phyloP scores from a whole-genome alignment of 2,329 filamentous ascomycete genomes.

The Neurospora sp. region DNA sequence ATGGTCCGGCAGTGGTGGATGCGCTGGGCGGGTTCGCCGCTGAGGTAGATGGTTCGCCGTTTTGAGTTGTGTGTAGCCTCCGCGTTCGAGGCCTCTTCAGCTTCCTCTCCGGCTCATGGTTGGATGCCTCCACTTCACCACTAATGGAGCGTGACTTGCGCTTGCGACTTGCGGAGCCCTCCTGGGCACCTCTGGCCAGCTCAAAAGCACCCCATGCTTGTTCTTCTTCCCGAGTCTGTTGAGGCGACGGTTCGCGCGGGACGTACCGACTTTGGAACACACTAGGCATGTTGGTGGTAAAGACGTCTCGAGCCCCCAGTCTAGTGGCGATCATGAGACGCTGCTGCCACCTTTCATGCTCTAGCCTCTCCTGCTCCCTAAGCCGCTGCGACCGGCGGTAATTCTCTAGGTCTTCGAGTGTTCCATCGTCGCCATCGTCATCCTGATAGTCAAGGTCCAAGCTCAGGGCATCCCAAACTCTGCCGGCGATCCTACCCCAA shows the following conservation, averaged over 20 bases:
- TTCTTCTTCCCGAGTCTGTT: conserved; percentile 70
- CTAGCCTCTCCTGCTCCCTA: conserved; percentile 44
- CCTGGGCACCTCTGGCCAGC: conserved; percentile 59
- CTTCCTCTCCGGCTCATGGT: conserved; percentile 67
- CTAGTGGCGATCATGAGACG: conserved; percentile 73
- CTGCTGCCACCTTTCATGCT: conserved; percentile 68
- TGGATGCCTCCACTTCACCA: conserved; percentile 58
- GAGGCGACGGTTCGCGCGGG: conserved; percentile 37
- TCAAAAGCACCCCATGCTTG: conserved; percentile 88
- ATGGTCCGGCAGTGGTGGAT: conserved; percentile 19
- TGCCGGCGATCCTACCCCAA: conserved; percentile 57
- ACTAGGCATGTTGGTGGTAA: conserved; percentile 50
- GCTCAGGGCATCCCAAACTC: conserved; percentile 57
- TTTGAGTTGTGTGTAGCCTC: conserved; percentile 41
- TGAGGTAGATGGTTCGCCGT: conserved; percentile 33
- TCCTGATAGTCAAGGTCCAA: conserved; percentile 81
- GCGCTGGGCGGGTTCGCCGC: conserved; percentile 7
- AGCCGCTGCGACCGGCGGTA: conserved; percentile 40
- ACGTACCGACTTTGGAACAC: conserved; percentile 50
- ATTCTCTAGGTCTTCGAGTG: conserved; percentile 34
- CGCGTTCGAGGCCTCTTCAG: conserved; percentile 80
- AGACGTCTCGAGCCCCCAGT: conserved; percentile 64
- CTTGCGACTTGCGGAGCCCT: conserved; percentile 54
- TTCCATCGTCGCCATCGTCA: conserved; percentile 54
- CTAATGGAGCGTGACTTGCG: conserved; percentile 63